phyloP scores from a whole-genome alignment of 2,329 filamentous ascomycete species.

The Fusarium xylarioides region DNA sequence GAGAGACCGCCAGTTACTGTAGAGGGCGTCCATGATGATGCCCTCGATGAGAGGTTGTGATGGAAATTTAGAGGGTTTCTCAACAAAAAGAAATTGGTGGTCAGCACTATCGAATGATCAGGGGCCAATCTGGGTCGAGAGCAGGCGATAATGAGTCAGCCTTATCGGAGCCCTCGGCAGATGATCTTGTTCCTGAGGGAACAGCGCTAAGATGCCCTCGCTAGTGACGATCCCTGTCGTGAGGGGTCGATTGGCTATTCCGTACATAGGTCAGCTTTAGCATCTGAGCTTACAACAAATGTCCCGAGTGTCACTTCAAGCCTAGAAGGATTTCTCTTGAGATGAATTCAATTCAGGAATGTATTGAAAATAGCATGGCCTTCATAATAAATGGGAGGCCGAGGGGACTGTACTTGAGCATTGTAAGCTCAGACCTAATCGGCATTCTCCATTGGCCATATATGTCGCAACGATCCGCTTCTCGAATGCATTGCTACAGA shows the following conservation, averaged over 20 bases:
- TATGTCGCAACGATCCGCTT: background rate
- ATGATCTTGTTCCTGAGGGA: background rate
- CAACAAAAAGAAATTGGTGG: background rate
- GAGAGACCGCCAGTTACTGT: background rate
- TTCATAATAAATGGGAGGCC: fast-evolving
- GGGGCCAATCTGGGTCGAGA: background rate
- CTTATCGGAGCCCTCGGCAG: background rate
- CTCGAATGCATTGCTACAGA: background rate
- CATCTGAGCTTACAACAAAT: background rate
- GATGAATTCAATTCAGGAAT: no score
- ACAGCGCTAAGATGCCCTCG: background rate
- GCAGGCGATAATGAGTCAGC: constrained; percentile 1
- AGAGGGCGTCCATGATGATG: constrained; percentile 1
- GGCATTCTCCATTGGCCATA: background rate
- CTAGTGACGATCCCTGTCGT: background rate
- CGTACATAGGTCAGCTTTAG: background rate
- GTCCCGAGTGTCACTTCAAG: background rate
- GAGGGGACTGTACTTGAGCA: background rate
- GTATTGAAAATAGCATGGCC: fast-evolving
- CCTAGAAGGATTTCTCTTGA: no score
- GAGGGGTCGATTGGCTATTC: background rate
- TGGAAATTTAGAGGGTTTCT: background rate
- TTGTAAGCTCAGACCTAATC: fast-evolving
- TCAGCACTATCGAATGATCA: background rate
- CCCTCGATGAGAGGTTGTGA: background rate